phyloP scores from a whole-genome alignment of 306 rosid genomes.

The Cicer bijugum region DNA sequence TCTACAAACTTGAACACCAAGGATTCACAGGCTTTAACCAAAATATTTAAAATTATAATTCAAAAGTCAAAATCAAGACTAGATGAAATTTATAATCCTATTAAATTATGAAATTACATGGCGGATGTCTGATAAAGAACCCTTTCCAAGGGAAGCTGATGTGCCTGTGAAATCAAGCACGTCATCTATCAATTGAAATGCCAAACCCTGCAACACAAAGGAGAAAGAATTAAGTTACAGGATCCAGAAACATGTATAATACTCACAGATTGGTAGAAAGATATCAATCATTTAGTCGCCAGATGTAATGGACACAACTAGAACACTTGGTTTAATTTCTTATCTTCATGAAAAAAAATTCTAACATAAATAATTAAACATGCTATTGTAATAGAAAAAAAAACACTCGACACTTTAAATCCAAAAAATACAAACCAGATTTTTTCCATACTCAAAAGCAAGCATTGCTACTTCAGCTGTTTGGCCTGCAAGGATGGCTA shows the following conservation, averaged over 20 bases:
- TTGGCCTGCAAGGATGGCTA: constrained; percentile 96
- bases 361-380: constrained; percentile 21
- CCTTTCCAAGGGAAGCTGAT: constrained; percentile 94
- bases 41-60: constrained; percentile 14
- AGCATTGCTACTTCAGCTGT: constrained; percentile 80
- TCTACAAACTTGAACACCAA: constrained; percentile 19
- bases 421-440: constrained; percentile 74
- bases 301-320: constrained; percentile 10
- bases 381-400: constrained; percentile 9
- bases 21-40: constrained; percentile 21
- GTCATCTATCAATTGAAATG: constrained; percentile 91
- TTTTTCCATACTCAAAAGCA: constrained; percentile 92
- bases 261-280: constrained; percentile 13
- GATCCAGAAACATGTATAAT: constrained; percentile 20
- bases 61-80: constrained; percentile 26
- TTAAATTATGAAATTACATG: constrained; percentile 61
- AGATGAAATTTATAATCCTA: constrained; percentile 17
- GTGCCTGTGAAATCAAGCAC: constrained; percentile 93
- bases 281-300: constrained; percentile 16
- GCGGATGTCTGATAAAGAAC: constrained; percentile 83
- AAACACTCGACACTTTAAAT: constrained; percentile 30
- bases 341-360: constrained; percentile 33
- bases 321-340: constrained; percentile 32
- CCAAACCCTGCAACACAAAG: constrained; percentile 76
- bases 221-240: constrained; percentile 26